Evolutionary conservation across 371 early-diverging fungal genomes (phyloP).

Genomic region (Rhizopus delemar): DNA sequence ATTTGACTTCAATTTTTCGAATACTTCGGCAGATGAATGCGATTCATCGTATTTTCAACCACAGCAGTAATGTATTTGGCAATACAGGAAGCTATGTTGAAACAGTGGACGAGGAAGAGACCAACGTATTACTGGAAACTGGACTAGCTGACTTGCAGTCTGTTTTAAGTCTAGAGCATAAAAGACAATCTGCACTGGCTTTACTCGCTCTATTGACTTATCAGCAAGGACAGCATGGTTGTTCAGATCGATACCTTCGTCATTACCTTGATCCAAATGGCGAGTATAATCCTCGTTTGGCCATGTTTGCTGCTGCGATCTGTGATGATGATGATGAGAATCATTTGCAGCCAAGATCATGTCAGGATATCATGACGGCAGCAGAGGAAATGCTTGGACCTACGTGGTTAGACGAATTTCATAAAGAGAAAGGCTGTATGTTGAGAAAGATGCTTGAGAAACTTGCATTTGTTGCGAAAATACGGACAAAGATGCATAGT

Average conservation of each 20-base stretch:
- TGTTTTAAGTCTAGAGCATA: constrained; percentile 20
- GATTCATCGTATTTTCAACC: constrained; percentile 16
- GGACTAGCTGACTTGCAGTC: constrained; percentile 24
- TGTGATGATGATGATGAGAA: constrained; percentile 16
- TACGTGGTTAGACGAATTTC: constrained; percentile 26
- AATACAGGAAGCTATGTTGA: background rate
- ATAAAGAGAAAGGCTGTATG: constrained; percentile 17
- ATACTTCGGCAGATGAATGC: constrained; percentile 29
- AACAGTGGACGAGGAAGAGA: constrained; percentile 24
- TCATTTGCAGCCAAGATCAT: constrained; percentile 10
- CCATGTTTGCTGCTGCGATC: constrained; percentile 29
- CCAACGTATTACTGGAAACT: constrained; percentile 22
- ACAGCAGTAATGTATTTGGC: background rate
- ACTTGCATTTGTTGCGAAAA: constrained; percentile 29
- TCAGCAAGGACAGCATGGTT: constrained; percentile 5
- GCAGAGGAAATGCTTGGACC: constrained; percentile 30
- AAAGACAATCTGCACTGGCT: constrained; percentile 24
- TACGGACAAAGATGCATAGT: constrained; percentile 25
- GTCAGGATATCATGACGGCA: constrained; percentile 22
- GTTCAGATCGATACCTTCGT: constrained; percentile 17
- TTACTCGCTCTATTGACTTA: constrained; percentile 22
- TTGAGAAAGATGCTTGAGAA: constrained; percentile 28
- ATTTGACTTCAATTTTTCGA: constrained; percentile 24
- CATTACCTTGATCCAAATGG: constrained; percentile 30
- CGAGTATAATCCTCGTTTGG: constrained; percentile 20